These are phyloP conservation scores for Pythium dissotocum DNA, from an alignment of 352 stramenopile genomes.

Conservation along the genomic window DNA sequence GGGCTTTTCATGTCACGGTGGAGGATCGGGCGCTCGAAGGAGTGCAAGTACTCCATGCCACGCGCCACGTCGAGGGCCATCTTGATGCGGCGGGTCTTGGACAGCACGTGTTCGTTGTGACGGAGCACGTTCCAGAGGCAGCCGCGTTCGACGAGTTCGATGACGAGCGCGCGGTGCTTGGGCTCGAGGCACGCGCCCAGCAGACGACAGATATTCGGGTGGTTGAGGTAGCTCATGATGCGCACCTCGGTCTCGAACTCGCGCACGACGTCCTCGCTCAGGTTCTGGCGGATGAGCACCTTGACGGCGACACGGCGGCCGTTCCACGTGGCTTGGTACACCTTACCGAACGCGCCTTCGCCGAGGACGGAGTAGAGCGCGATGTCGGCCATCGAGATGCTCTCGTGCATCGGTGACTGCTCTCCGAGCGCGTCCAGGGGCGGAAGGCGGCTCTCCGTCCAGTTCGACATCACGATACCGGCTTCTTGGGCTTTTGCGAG, in stretches of 20 bases:
- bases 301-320: constrained; percentile 68
- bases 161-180: constrained; percentile 94
- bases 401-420: constrained; percentile 40
- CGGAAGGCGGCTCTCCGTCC: constrained; percentile 35
- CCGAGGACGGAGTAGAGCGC: constrained; percentile 59
- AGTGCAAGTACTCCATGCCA: constrained; percentile 90
- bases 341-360: constrained; percentile 79
- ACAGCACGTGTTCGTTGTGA: constrained; percentile 42
- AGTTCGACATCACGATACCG: constrained; percentile 62
- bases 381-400: constrained; percentile 67
- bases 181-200: constrained; percentile 94
- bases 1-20: constrained; percentile 91
- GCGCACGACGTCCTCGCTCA: constrained; percentile 61
- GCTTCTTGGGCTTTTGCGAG: constrained; percentile 57
- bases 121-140: constrained; percentile 93
- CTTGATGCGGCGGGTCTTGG: constrained; percentile 42
- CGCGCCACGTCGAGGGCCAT: constrained; percentile 77
- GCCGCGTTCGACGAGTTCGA: constrained; percentile 91
- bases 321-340: constrained; percentile 68
- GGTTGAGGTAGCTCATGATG: constrained; percentile 90
- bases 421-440: constrained; percentile 23
- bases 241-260: constrained; percentile 84
- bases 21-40: constrained; percentile 84
- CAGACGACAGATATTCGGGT: constrained; percentile 97
- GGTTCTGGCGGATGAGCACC: constrained; percentile 69